Conservation (phyloP, 2,329 filamentous ascomycete genomes). For the Hymenoscyphus fraxineus region DNA sequence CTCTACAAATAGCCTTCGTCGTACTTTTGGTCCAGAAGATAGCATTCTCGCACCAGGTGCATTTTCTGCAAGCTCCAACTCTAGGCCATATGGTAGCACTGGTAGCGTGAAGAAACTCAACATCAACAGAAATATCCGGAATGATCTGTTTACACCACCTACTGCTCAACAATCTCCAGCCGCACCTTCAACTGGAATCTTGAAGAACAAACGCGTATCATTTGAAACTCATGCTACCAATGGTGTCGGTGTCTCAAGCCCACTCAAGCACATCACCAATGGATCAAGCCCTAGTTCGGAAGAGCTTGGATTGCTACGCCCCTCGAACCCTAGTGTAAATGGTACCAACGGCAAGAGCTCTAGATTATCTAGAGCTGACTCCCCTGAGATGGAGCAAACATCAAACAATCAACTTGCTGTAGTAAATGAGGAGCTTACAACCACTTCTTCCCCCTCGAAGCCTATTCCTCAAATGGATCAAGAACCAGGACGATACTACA, state of each 20-base stretch:
- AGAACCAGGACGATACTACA: slow-evolving; percentile 76
- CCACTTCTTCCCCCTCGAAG: slow-evolving; percentile 27
- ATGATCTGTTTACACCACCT: slow-evolving; percentile 62
- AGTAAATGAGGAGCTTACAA: slow-evolving; percentile 66
- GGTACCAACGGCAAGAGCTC: slow-evolving; percentile 43
- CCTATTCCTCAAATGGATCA: slow-evolving; percentile 22
- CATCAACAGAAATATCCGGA: slow-evolving; percentile 83
- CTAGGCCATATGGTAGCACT: slow-evolving; percentile 62
- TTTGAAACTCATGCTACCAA: slow-evolving; percentile 67
- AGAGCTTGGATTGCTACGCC: slow-evolving; percentile 58
- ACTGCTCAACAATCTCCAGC: slow-evolving; percentile 36
- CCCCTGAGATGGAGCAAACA: slow-evolving; percentile 66
- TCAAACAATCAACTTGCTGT: slow-evolving; percentile 71
- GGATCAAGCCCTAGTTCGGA: slow-evolving; percentile 50
- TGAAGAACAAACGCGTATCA: slow-evolving; percentile 80
- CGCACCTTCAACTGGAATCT: slow-evolving; percentile 46
- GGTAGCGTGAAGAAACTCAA: slow-evolving; percentile 83
- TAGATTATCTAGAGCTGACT: slow-evolving; percentile 35
- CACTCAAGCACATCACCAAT: slow-evolving; percentile 36
- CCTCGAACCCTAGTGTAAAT: slow-evolving; percentile 43
- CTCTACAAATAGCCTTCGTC: slow-evolving; percentile 80
- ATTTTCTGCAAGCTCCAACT: slow-evolving; percentile 66
- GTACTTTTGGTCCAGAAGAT: slow-evolving; percentile 76
- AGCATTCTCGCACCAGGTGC: slow-evolving; percentile 83
- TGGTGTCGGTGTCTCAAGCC: slow-evolving; percentile 39